Evolutionary conservation across 805 yeast genomes (phyloP), one percentile per base, ranked within the genome.

Genomic region (Kazachstania taianensis): DNA sequence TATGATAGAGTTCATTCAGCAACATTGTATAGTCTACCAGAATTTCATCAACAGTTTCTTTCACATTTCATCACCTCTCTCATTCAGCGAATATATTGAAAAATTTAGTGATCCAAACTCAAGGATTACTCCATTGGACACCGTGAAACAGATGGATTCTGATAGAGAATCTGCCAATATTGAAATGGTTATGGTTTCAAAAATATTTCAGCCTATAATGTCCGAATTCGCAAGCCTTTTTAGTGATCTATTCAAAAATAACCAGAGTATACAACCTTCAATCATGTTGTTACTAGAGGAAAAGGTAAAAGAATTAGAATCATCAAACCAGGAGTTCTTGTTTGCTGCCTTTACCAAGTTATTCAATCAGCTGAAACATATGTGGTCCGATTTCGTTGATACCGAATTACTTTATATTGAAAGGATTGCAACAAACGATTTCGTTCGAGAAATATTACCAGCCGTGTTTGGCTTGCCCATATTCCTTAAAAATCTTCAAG

Each of bases 261-360:
- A 64, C 26, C 59, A 61, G 26, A 50, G 68, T 8, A 63, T 66
- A 22, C 55, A 62, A 12, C 73, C 78, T 1, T 57, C 63, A 3
- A 45, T 72, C 1, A 41, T 69, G 31, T 46, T 65, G 2, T 52
- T 64, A 26, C 44, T 74, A 7, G 78, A 75, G 39, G 37, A 43
- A 6, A 46, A 57, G 18, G 54, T 61, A 5, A 47, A 46, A 17
- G 50, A 46, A 8, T 50, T 65, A 14, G 68, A 68, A 7, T 59
- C 71, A 7, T 63, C 78, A 1, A 72, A 73, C 51, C 86, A 79
- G 49, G 94, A 82, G 43, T 83, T 69, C 45, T 59, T 70, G 15
- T 61, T 71, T 40, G 65, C 68, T 27, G 62, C 69, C 35, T 62
- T 79, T 41, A 65, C 63, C 22, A 73, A 72, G 41, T 44, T 76